Percentiles rank a stretch among this genome's conserved stretches.
These are phyloP conservation scores for Populus tomentosa DNA, from an alignment of 441 rosid genomes.

Conservation along the genomic window DNA sequence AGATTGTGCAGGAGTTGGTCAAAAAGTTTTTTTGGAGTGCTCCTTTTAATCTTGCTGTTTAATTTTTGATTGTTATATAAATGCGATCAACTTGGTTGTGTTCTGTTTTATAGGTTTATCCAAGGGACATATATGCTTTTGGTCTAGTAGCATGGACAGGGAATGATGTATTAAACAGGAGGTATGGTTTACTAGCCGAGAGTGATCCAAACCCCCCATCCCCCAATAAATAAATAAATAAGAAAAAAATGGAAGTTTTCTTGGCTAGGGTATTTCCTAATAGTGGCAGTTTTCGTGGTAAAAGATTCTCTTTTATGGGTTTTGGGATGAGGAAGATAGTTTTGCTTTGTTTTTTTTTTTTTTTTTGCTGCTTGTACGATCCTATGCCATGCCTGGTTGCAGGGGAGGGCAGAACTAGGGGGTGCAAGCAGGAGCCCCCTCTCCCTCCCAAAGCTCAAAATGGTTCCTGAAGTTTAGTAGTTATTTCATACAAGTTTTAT, in stretches of 20 bases:
- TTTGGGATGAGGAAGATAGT: neutral
- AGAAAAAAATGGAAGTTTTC: neutral
- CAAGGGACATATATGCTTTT: conserved; percentile 80
- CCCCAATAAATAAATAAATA: neutral
- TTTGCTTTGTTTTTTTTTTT: neutral
- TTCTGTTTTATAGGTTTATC: conserved; percentile 59
- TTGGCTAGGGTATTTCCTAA: neutral
- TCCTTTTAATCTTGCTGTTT: neutral
- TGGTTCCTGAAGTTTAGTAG: neutral
- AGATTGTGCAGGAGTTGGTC: neutral
- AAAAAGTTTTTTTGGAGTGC: neutral
- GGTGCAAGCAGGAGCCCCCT: neutral
- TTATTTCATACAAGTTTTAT: neutral
- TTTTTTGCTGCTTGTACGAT: too few relatives aligned
- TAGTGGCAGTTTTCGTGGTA: neutral
- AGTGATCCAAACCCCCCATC: neutral
- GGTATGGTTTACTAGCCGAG: conserved; percentile 30
- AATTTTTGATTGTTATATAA: neutral
- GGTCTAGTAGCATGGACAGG: conserved; percentile 97
- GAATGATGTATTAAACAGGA: conserved; percentile 80
- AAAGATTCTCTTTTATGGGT: neutral
- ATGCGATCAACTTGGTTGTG: neutral
- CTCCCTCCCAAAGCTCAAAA: too few relatives aligned
- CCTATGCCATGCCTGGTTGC: too few relatives aligned
- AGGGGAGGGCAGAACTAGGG: neutral